Base-by-base conservation (phyloP, 495 filamentous ascomycete genomes). In the Amorphotheca resinae region DNA sequence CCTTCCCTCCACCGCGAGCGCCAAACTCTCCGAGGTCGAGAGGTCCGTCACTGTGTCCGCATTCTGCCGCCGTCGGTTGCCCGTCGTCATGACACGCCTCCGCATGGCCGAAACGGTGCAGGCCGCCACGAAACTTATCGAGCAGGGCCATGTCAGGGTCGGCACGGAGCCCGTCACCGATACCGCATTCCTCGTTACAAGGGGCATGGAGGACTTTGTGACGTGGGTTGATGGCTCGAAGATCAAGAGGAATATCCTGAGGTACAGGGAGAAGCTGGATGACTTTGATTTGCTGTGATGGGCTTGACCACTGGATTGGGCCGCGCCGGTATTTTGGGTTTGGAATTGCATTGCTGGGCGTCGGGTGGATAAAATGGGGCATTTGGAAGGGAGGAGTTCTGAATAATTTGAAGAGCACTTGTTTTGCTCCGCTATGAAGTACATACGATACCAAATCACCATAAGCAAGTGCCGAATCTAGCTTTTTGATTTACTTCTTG, bases 171-270 rank as follows among this genome's bases (percentile, higher is more conserved):
- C 91, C 17, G 73, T 96, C 17, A 89, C 79, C 12, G 91, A 98
- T 61, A 77, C 88, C 8, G 80, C 80, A 0, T 85, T 75, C 52
- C 62, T 86, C 38, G 80, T 87, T 12, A 82, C 77, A 22, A 64
- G 81, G 46, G 85, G 79, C 52, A 82, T 94, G 79, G 91, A 96
- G 65, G 91, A 98, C 62, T 95, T 89, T 45, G 82, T 98, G 18
- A 96, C 91, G 3, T 98, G 91, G 91, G 84, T 89, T 22, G 85
- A 93, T 51, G 82, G 81, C 39, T 88, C 82, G 59, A 95, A 95
- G 82, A 94, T 96, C 65, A 95, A 91, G 79, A 71, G 81, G 56
- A 89, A 81, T 52, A 88, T 95, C 44, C 74, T 93, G 76, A 80
- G 78, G 57, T 98, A 96, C 59, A 76, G 87, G 45, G 85, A 94